A percentile compares a stretch with the other conserved stretches of the same genome.
Conservation (phyloP, 331 rosid genomes). For the Quercus tomentella region DNA sequence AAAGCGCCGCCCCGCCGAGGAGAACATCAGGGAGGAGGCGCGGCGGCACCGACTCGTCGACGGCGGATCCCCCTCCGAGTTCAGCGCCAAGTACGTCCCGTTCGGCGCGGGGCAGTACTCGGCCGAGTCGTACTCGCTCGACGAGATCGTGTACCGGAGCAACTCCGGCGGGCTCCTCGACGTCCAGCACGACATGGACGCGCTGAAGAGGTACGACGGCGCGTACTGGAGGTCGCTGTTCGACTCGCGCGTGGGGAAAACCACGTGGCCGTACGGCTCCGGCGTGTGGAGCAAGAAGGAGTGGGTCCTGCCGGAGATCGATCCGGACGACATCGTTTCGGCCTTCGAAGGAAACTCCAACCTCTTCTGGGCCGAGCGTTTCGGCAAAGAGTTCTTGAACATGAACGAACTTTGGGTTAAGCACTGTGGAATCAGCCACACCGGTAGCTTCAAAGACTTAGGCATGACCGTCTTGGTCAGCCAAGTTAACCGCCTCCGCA, state of each 20-base stretch:
- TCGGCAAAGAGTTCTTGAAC: constrained; percentile 67
- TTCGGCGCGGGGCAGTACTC: constrained; percentile 35
- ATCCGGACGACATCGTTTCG: constrained; percentile 45
- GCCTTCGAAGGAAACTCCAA: constrained; percentile 71
- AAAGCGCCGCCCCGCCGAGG: constrained; percentile 37
- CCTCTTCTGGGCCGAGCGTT: constrained; percentile 89
- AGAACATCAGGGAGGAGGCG: constrained; percentile 68
- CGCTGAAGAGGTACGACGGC: constrained; percentile 53
- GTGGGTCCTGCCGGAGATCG: constrained; percentile 83
- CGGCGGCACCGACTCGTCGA: constrained; percentile 40
- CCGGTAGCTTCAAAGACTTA: constrained; percentile 76
- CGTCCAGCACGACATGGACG: constrained; percentile 70
- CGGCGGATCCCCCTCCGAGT: neutral
- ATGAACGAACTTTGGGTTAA: constrained; percentile 91
- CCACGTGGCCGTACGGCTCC: constrained; percentile 88
- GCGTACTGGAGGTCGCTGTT: constrained; percentile 73
- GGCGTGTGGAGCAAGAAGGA: constrained; percentile 93
- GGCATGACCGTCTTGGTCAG: constrained; percentile 84
- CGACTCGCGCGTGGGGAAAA: constrained; percentile 84
- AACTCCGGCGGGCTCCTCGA: constrained; percentile 77
- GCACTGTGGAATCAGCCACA: constrained; percentile 82
- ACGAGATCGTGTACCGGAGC: constrained; percentile 80
- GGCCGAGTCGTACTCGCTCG: constrained; percentile 68
- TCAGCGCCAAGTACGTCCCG: constrained; percentile 67
- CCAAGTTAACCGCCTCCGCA: constrained; percentile 72